Evolutionary conservation across 2,329 filamentous ascomycete genomes (phyloP), one percentile per base, ranked within the genome.

Genomic region (Clonostachys sp.): DNA sequence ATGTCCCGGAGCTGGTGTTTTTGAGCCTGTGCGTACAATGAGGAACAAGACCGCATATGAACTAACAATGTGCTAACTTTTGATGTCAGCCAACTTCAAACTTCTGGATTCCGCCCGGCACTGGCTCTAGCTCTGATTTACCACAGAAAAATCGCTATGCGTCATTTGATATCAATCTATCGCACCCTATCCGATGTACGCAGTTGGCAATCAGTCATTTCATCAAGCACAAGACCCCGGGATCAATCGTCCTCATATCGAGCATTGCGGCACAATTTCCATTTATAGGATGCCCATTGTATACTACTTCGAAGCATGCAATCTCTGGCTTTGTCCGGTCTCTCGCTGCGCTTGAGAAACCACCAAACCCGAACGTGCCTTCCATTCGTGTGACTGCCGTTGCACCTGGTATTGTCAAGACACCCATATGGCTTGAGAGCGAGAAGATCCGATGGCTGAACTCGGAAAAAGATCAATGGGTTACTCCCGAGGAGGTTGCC

Each of bases 1-100:
- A 13, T 73, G 71, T 45, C 73, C 73, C 0, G 72, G 73, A 16
- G 73, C 73, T 4, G 73, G 73, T 6, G 60, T 76, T 24, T 76
- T 66, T 59, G 73, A 77, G 24, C 45, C 45, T 6, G 45, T 47
- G 41, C 41, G 40, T 17, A 42, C 17, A 16, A 17, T 14, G 5
- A 13, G 13, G n/a, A 6, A n/a, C 36, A 7, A 39, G 16, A 14
- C 14, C 36, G 16, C 14, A 6, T 20, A 14, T 39, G 14, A 14
- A 39, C 5, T 14, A 14, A 7, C 9, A 20, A 45, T 10, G 34
- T 33, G 18, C 13, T 18, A 34, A 42, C 9, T 4, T 24, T 13
- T 17, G 36, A 39, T 24, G 16, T 33, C 13, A 47, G 45, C 38
- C 35, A 35, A 48, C 39, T 33, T 42, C 42, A 39, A 50, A 48